A percentile compares a stretch with the other conserved stretches of the same genome.
Evolutionary conservation across 441 rosid genomes (phyloP).

Genomic region (Euphorbia neoarborescens): DNA sequence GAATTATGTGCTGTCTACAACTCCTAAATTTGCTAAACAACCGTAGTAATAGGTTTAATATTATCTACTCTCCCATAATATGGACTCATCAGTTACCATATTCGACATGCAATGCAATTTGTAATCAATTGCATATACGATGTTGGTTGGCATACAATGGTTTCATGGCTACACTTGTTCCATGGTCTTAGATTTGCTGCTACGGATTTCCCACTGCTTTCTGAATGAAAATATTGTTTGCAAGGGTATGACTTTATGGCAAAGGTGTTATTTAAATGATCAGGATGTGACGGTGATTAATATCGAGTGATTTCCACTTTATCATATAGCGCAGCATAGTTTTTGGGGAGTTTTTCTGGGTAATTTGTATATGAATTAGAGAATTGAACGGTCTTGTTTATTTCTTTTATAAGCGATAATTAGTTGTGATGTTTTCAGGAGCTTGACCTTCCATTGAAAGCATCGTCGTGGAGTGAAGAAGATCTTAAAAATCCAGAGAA

Average conservation of each 20-base stretch:
- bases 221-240: too few relatives aligned
- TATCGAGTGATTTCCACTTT: not conserved
- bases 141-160: not conserved
- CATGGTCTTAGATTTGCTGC: too few relatives aligned
- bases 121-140: not conserved
- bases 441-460: conserved; percentile 65
- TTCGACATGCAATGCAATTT: too few relatives aligned
- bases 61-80: not conserved
- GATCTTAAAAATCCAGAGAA: conserved; percentile 69
- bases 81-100: not conserved
- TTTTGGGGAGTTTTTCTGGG: not conserved
- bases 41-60: not conserved
- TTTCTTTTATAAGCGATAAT: conserved; percentile 4
- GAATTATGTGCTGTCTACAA: too few relatives aligned
- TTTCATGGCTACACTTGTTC: too few relatives aligned
- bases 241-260: too few relatives aligned
- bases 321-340: not conserved
- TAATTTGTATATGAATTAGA: not conserved
- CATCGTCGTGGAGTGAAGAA: conserved; percentile 77
- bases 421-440: conserved; percentile 44
- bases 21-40: not conserved
- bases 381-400: not conserved
- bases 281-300: not conserved
- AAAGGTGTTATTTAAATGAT: not conserved
- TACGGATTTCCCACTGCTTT: too few relatives aligned